Base-by-base conservation (phyloP, 768 basidiomycete species). In the Mycena capillaripes region DNA sequence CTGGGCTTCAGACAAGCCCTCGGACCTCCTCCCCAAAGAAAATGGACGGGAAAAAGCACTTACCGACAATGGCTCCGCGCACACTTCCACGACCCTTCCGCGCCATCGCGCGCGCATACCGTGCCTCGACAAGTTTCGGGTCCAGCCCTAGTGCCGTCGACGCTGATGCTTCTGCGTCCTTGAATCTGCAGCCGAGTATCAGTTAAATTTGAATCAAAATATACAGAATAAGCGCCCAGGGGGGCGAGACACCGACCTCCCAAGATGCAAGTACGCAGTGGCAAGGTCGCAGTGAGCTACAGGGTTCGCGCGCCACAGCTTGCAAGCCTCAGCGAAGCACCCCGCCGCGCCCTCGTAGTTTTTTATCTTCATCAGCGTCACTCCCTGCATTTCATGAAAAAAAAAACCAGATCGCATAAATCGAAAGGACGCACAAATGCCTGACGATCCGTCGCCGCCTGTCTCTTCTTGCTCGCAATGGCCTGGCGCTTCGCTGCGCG, bases 51-150 rank as follows among this genome's bases (percentile, higher is more conserved):
- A 14, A 42, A 8, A 11, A 16, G 25, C 1, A 32, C 74, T 50
- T 61, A 75, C 74, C 74, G 44, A 69, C 58, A 21, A 75, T 68
- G 3, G 74, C 74, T 0, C 57, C 74, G 7, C 59, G 64, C 10
- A 52, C 46, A 12, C 62, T 27, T 8, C 67, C 70, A 3, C 70
- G 61, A 1, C 63, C 74, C 46, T 72, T 71, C n/a, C 74, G 70
- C 19, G 74, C 74, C 70, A 75, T 75, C 10, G 62, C 74, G 12
- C 74, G 74, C 21, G 70, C 32, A 34, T 75, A 75, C 17, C 74
- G 62, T 34, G 74, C 74, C 57, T 75, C 74, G 29, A 75, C 74
- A 44, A 75, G 70, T 42, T 58, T 53, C 48, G 74, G 74, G 46
- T 75, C 74, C 19, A 75, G 67, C 66, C 62, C 70, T 5, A 75